phyloP scores from a whole-genome alignment of 1,284 basidiomycete species.

The Pascua guehoae region DNA sequence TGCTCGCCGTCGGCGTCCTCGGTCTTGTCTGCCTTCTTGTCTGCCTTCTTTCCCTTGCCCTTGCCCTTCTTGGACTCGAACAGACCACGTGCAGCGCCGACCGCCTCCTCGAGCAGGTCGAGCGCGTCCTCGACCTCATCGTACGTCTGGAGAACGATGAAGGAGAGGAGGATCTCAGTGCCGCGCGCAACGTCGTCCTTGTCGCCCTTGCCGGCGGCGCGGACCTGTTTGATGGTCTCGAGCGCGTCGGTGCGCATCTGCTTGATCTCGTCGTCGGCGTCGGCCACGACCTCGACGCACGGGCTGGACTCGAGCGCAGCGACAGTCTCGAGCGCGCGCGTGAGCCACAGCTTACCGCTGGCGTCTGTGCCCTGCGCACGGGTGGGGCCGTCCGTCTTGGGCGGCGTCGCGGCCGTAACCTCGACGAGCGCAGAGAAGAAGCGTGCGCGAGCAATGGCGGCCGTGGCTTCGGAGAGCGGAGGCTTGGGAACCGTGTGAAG shows the following conservation, averaged over 20 bases:
- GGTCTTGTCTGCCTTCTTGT: conserved; percentile 24
- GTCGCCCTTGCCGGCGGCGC: conserved; percentile 52
- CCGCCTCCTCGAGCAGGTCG: conserved; percentile 57
- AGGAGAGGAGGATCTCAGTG: conserved; percentile 65
- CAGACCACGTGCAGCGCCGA: conserved; percentile 10
- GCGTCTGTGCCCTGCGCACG: conserved; percentile 63
- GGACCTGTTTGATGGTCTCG: conserved; percentile 45
- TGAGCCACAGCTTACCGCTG: conserved; percentile 76
- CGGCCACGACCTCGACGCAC: conserved; percentile 60
- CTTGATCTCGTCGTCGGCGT: conserved; percentile 60
- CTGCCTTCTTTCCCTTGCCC: conserved; percentile 9
- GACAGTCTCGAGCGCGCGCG: conserved; percentile 64
- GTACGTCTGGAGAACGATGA: conserved; percentile 66
- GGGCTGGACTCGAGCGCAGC: conserved; percentile 58
- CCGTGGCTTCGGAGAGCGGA: conserved; percentile 67
- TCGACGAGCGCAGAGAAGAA: conserved; percentile 48
- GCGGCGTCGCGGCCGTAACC: conserved; percentile 57
- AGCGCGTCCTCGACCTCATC: conserved; percentile 60
- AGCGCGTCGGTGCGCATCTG: conserved; percentile 55
- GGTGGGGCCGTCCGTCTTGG: conserved; percentile 52
- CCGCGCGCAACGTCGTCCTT: conserved; percentile 58
- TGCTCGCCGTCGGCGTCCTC: conserved; percentile 45
- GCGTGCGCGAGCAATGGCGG: conserved; percentile 43
- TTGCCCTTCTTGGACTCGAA: conserved; percentile 10
- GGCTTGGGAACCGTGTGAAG: conserved; percentile 63